These are phyloP conservation scores for Ajuga reptans DNA, from an alignment of 305 asterid genomes.

Conservation along the genomic window DNA sequence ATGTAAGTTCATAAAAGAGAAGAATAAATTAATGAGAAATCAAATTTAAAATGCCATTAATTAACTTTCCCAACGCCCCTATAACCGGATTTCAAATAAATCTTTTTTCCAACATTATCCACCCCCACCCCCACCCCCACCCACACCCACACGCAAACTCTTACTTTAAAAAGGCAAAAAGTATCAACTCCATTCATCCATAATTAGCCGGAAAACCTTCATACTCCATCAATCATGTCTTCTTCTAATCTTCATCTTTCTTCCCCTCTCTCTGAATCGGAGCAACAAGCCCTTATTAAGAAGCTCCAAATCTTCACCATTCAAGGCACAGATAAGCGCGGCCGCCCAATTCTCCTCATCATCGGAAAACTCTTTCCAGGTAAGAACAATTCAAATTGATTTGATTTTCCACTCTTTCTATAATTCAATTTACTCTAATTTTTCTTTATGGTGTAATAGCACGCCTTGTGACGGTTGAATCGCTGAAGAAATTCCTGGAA, in stretches of 20 bases:
- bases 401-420: not conserved
- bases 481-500: conserved; percentile 50
- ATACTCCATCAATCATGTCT: conserved; percentile 18
- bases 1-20: too few species aligned
- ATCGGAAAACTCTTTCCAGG: conserved; percentile 72
- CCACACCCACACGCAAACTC: not conserved
- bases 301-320: conserved; percentile 58
- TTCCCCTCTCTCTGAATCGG: conserved; percentile 29
- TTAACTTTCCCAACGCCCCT: not conserved
- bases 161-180: not conserved
- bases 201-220: not conserved
- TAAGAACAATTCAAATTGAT: conserved; percentile 1
- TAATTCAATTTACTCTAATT: not conserved
- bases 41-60: too few species aligned
- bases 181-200: not conserved
- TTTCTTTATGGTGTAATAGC: conserved; percentile 25
- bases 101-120: conserved; percentile 11
- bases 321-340: conserved; percentile 62
- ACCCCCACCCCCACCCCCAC: not conserved
- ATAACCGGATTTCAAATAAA: not conserved
- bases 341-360: conserved; percentile 53
- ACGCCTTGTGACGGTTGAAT: conserved; percentile 34
- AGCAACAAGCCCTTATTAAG: conserved; percentile 46
- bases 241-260: conserved; percentile 8
- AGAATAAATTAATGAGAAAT: too few species aligned